These are phyloP conservation scores for Incumbomyces lentus DNA, from an alignment of 2,329 filamentous ascomycete species.

Conservation along the genomic window DNA sequence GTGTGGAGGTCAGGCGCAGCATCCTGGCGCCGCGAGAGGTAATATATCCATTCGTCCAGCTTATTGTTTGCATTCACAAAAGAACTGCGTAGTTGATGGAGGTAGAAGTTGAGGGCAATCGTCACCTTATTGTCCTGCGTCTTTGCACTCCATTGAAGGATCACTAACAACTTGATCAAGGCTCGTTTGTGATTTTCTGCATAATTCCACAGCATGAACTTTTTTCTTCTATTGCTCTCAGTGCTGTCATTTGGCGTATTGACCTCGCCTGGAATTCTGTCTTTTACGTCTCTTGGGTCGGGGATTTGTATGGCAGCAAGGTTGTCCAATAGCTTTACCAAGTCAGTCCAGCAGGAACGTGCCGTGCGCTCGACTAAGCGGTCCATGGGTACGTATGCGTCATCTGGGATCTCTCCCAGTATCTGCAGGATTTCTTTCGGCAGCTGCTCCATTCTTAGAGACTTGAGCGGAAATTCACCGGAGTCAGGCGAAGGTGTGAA, in stretches of 20 bases:
- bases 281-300: conserved; percentile 37
- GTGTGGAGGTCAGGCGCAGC: conserved; percentile 87
- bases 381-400: conserved; percentile 52
- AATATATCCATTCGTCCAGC: conserved; percentile 62
- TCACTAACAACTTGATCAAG: conserved; percentile 86
- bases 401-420: conserved; percentile 12
- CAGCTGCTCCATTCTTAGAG: conserved; percentile 1
- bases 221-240: conserved; percentile 62
- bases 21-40: conserved; percentile 61
- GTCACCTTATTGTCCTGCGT: conserved; percentile 70
- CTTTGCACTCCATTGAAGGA: conserved; percentile 80
- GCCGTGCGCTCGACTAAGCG: conserved; percentile 66
- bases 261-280: neutral
- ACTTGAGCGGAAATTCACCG: neutral
- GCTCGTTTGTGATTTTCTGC: conserved; percentile 69
- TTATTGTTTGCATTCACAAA: conserved; percentile 53
- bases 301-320: conserved; percentile 54
- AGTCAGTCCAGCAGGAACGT: conserved; percentile 70
- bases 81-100: conserved; percentile 51
- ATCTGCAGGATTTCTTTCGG: conserved; percentile 11
- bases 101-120: conserved; percentile 73
- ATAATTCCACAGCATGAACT: conserved; percentile 63
- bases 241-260: conserved; percentile 27
- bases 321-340: conserved; percentile 59
- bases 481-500: neutral